Base-by-base conservation (phyloP, 352 stramenopile genomes). In the Pythium volutum region DNA sequence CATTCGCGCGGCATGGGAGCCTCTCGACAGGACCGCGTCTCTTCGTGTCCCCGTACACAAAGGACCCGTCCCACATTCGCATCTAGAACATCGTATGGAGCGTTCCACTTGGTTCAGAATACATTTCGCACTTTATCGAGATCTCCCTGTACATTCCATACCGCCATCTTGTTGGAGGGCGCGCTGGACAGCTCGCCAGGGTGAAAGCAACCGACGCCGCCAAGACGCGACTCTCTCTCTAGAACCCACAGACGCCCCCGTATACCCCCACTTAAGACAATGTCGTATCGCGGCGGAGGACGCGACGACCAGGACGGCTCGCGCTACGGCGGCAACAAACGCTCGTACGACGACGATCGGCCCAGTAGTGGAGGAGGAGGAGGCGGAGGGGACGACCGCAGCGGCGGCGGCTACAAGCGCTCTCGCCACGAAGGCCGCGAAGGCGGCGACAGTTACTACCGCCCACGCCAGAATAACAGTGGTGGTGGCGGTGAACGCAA, bases 401-500 rank as follows among this genome's bases (percentile, higher is more conserved):
- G 34, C 43, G 60, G 64, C 10, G 51, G 70, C 22, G 58, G 49
- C 29, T 59, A 73, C 58, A 87, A 88, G 69, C 83, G 83, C 47
- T 83, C 81, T 43, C 76, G 81, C 56, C 58, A 61, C 50, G 59
- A 23, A 47, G 62, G 43, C 34, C 64, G 18, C 22, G 31, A 36
- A 36, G 31, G 31, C 31, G 31, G 31, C 1, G 31, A 36, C 31
- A 36, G 31, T 36, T 36, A 36, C 31, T 36, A 36, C 31, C 31
- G 31, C 31, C 31, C 31, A 36, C 31, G 31, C 6, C 8, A 15
- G 31, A 36, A 62, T 10, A 43, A 67, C 38, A 57, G 49, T 45
- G 33, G 45, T 15, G 66, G 78, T 4, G 76, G 73, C 18, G 69
- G 73, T 55, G 88, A 90, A 69, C 84, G 84, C 16, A 36, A 70